Evolutionary conservation across 306 rosid genomes (phyloP), one percentile per base, ranked within the genome.

Genomic region (Sphenostylis stenocarpa): DNA sequence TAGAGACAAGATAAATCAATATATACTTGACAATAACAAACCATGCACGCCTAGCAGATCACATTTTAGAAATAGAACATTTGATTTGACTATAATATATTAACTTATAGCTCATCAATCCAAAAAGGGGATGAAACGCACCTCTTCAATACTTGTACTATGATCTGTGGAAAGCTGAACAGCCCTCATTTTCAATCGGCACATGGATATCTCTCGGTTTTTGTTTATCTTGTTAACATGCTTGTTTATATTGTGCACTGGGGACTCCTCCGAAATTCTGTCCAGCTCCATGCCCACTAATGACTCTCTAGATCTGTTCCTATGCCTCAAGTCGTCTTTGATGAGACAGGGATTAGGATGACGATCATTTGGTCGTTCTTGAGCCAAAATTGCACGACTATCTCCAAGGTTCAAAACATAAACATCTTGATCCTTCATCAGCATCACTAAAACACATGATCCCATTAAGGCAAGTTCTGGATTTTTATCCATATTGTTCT

Each of bases 361-460:
- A 62, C 89, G 88, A 79, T 86, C 90, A 74, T 83, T 79, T 60
- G 88, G 88, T 57, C 88, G 68, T 81, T 89, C 90, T 73, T 89
- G 93, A 43, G 91, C 93, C 83, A 89, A 78, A 64, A 89, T 81
- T 19, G 51, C 89, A 24, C 90, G 90, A 67, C 93, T 89, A 81
- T 89, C 93, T 71, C 93, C 90, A 31, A 89, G 81, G 80, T 89
- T 89, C 93, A 89, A 85, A 75, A 89, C 89, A 86, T 89, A 89
- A 58, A 89, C 93, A 86, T 89, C 93, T 79, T 89, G 89, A 81
- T 86, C 93, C 79, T 87, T 89, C 93, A 89, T 89, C 82, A 89
- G 47, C 93, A 89, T 87, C 77, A 89, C 93, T 76, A 89, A 75
- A 76, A 89, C 90, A 76, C 93, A 89, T 36, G 93, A 89, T 15